Percentiles rank a stretch among this genome's conserved stretches.
Conservation (phyloP, 2,329 filamentous ascomycete species). For the Ciborinia camelliae region DNA sequence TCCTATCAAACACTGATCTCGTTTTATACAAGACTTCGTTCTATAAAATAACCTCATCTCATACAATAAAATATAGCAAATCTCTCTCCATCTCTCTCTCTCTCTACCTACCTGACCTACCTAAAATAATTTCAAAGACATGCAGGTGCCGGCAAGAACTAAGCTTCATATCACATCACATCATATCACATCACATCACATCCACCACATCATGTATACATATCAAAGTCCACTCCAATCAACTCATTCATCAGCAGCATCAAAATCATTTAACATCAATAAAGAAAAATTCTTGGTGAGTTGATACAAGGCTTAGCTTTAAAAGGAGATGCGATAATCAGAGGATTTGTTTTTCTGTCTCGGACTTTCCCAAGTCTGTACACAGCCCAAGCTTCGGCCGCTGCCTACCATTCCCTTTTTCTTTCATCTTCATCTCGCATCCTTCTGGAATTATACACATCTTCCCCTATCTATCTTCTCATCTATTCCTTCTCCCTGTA, state of each 20-base stretch:
- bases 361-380: slow-evolving; percentile 28
- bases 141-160: no score
- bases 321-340: slow-evolving; percentile 28
- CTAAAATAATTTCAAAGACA: not conserved
- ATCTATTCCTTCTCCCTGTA: slow-evolving; percentile 25
- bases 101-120: not conserved
- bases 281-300: slow-evolving; percentile 19
- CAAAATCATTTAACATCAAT: slow-evolving; percentile 14
- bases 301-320: slow-evolving; percentile 21
- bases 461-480: slow-evolving; percentile 18
- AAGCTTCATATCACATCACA: not conserved
- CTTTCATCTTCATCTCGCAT: slow-evolving; percentile 27
- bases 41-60: no score
- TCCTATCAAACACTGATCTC: no score
- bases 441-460: slow-evolving; percentile 30
- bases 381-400: slow-evolving; percentile 26
- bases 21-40: no score
- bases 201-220: no score
- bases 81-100: no score
- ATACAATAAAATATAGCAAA: no score
- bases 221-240: not conserved
- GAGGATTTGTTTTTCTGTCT: slow-evolving; percentile 25
- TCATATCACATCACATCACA: not conserved
- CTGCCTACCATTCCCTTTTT: slow-evolving; percentile 20
- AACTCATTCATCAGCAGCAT: not conserved